A percentile compares a stretch with the other conserved stretches of the same genome.
Conservation (phyloP, 1,139 yeast genomes). For the Scheffersomyces titani region DNA sequence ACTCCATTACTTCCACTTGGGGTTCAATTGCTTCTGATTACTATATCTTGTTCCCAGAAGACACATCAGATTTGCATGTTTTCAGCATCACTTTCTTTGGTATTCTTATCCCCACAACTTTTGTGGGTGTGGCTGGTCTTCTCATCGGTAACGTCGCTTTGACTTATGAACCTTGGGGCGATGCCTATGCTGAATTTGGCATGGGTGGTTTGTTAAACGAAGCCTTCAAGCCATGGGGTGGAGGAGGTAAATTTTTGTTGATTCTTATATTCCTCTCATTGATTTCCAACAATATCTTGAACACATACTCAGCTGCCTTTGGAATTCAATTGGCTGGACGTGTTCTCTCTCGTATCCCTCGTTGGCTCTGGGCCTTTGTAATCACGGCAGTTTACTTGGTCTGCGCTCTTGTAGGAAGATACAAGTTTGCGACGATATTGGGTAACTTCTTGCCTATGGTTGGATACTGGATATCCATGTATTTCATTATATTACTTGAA, state of each 20-base stretch:
- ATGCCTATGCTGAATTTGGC: constrained; percentile 59
- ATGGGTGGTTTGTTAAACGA: constrained; percentile 77
- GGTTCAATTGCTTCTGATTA: constrained; percentile 87
- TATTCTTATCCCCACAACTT: constrained; percentile 69
- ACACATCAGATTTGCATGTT: constrained; percentile 57
- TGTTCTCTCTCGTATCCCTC: constrained; percentile 64
- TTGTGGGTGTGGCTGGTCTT: constrained; percentile 75
- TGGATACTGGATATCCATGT: constrained; percentile 91
- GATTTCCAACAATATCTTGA: constrained; percentile 77
- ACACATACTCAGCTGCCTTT: constrained; percentile 83
- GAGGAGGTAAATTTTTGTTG: constrained; percentile 74
- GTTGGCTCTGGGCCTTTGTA: constrained; percentile 75
- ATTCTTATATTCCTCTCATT: constrained; percentile 70
- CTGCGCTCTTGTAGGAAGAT: constrained; percentile 73
- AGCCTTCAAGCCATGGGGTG: constrained; percentile 76
- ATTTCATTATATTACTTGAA: constrained; percentile 67
- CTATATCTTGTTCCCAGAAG: constrained; percentile 79
- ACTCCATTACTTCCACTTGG: constrained; percentile 88
- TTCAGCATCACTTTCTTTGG: constrained; percentile 69
- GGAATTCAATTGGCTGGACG: constrained; percentile 72
- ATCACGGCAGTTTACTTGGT: constrained; percentile 68
- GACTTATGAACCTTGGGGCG: constrained; percentile 59
- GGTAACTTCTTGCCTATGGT: constrained; percentile 93
- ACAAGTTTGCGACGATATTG: constrained; percentile 72
- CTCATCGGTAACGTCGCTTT: constrained; percentile 72